These are phyloP conservation scores for Kwoniella pini DNA, from an alignment of 768 basidiomycete genomes.

Conservation along the genomic window DNA sequence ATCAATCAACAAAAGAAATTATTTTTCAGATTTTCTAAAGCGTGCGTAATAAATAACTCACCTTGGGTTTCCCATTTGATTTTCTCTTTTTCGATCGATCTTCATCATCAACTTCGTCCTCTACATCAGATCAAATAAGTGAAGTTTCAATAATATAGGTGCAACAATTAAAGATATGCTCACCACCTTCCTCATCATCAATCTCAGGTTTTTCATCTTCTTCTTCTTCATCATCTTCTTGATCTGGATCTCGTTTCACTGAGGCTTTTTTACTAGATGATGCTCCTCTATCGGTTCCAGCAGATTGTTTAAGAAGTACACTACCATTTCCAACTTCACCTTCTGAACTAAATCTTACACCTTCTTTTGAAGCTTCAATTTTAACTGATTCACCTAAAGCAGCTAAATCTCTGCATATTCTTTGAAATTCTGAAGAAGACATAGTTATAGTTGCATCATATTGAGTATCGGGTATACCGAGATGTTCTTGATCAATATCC, in stretches of 20 bases:
- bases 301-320: constrained; percentile 73
- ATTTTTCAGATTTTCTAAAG: too few species aligned
- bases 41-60: constrained; percentile 26
- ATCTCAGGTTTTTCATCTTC: constrained; percentile 59
- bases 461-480: constrained; percentile 94
- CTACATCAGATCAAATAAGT: background rate
- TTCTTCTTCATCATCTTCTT: constrained; percentile 54
- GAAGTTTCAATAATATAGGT: too few species aligned
- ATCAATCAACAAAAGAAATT: too few species aligned
- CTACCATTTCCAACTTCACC: constrained; percentile 92
- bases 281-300: constrained; percentile 40
- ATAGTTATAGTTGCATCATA: constrained; percentile 92
- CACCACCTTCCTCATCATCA: constrained; percentile 50
- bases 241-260: constrained; percentile 55
- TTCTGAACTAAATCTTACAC: constrained; percentile 85
- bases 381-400: constrained; percentile 89
- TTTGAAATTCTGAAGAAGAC: constrained; percentile 79
- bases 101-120: constrained; percentile 56
- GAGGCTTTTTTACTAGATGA: constrained; percentile 20
- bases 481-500: constrained; percentile 95
- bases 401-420: constrained; percentile 89
- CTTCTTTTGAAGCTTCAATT: constrained; percentile 94
- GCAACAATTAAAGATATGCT: too few species aligned
- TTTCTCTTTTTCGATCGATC: constrained; percentile 51
- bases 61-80: constrained; percentile 50